Conservation (phyloP, 345 rosid genomes). For the Rhodomyrtus tomentosa region DNA sequence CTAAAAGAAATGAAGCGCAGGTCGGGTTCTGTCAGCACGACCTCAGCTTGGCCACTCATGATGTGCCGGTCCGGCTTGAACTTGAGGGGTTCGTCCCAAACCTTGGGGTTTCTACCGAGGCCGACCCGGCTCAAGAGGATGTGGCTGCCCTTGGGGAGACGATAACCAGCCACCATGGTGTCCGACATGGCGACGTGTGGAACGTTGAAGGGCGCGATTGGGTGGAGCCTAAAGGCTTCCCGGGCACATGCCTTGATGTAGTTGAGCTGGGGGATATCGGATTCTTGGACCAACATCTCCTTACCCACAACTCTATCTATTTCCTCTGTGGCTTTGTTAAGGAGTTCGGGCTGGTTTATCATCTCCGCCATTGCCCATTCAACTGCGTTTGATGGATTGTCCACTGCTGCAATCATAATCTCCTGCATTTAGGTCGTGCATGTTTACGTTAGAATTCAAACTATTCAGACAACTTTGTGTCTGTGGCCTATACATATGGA, state of each 20-base stretch:
- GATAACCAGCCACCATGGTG: slow-evolving; percentile 18
- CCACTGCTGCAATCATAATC: slow-evolving; percentile 24
- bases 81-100: slow-evolving; percentile 16
- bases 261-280: slow-evolving; percentile 12
- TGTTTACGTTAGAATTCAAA: background rate
- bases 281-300: slow-evolving; percentile 19
- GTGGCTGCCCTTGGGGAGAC: slow-evolving; percentile 23
- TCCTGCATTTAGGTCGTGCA: slow-evolving; percentile 7
- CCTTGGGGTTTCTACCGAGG: slow-evolving; percentile 19
- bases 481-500: background rate
- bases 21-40: slow-evolving; percentile 6
- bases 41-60: background rate
- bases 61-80: slow-evolving; percentile 26
- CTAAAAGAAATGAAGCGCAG: slow-evolving; percentile 5
- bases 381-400: slow-evolving; percentile 26
- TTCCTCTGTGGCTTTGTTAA: slow-evolving; percentile 9
- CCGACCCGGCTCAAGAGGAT: slow-evolving; percentile 12
- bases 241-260: slow-evolving; percentile 15
- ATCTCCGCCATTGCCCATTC: slow-evolving; percentile 28
- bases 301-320: slow-evolving; percentile 18
- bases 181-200: slow-evolving; percentile 17
- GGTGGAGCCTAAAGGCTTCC: slow-evolving; percentile 16
- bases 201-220: slow-evolving; percentile 4
- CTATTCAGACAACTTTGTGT: background rate
- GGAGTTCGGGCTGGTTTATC: slow-evolving; percentile 15